Evolutionary conservation across 1,284 basidiomycete genomes (phyloP).

Genomic region (Phenoliferia sp.): DNA sequence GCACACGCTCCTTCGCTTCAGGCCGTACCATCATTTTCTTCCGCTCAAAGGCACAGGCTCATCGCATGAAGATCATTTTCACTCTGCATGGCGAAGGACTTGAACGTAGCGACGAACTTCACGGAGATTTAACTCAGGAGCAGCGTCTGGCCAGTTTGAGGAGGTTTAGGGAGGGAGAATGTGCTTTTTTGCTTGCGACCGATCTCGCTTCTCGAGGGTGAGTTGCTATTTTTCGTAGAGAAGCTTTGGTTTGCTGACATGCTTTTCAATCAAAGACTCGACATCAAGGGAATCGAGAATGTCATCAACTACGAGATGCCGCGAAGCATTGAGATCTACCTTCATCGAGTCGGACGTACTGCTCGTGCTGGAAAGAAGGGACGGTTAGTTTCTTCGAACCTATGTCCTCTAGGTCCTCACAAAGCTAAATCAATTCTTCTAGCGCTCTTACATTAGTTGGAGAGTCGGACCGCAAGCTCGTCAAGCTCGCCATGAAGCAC

Average conservation of each 20-base stretch:
- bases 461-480: slow-evolving; percentile 91
- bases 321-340: slow-evolving; percentile 82
- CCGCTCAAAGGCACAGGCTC: slow-evolving; percentile 91
- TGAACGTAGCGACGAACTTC: slow-evolving; percentile 75
- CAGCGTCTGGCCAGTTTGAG: slow-evolving; percentile 81
- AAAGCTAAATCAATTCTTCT: slow-evolving; percentile 2
- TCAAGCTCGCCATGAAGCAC: slow-evolving; percentile 92
- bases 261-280: slow-evolving; percentile 30
- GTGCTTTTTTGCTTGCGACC: slow-evolving; percentile 71
- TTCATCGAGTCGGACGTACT: slow-evolving; percentile 94
- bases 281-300: slow-evolving; percentile 41
- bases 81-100: slow-evolving; percentile 66
- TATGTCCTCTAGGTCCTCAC: background rate
- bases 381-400: slow-evolving; percentile 54
- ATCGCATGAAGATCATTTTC: slow-evolving; percentile 93
- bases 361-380: slow-evolving; percentile 90
- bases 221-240: background rate
- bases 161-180: slow-evolving; percentile 75
- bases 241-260: background rate
- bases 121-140: slow-evolving; percentile 93
- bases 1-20: slow-evolving; percentile 71
- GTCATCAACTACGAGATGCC: slow-evolving; percentile 91
- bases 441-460: slow-evolving; percentile 94
- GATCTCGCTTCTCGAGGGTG: slow-evolving; percentile 37
- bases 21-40: slow-evolving; percentile 86